Evolutionary conservation across 352 stramenopile genomes (phyloP), one percentile per base, ranked within the genome.

Genomic region (Globisporangium nagaii): DNA sequence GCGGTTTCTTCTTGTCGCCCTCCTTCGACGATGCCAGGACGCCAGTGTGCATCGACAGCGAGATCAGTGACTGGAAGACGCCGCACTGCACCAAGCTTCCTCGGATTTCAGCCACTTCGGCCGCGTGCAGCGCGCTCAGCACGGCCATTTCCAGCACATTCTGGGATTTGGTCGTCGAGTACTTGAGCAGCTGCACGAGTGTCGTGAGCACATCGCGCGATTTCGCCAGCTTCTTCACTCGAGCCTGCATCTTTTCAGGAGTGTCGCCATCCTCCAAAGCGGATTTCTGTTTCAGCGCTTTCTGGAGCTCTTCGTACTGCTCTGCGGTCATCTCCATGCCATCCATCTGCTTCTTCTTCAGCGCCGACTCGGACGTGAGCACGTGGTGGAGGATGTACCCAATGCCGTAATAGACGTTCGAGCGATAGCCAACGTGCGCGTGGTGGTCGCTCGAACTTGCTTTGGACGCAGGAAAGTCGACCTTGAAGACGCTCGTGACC

Each of bases 251-350:
- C 10, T 77, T 66, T 11, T 96, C 88, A 3, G 76, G 67, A 6
- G 81, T 78, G 49, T 98, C 90, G 20, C 97, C 83, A 44, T 94
- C 85, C 25, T 94, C 91, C 43, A 98, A 83, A 27, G 89, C 73
- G 13, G 93, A 98, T 62, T 98, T 98, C 53, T 97, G 90, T 53
- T 95, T 94, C 19, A 95, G 71, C 43, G 98, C 84, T 47, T 94
- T 86, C 68, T 98, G 90, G 17, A 99, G 74, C 67, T 99, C 85
- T 78, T 99, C 95, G 68, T 98, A 99, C 70, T 99, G 94, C 56
- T 99, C 95, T 31, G 94, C 82, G 0, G 93, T 98, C 54, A 99
- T 90, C 59, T 98, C 95, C 75, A 98, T 98, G 10, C 93, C 93
- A 30, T 94, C 81, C 75, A 99, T 98, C 59, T 97, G 87, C 73